These are phyloP conservation scores for Rhodomyrtus psidioides DNA, from an alignment of 441 rosid genomes.

Conservation along the genomic window DNA sequence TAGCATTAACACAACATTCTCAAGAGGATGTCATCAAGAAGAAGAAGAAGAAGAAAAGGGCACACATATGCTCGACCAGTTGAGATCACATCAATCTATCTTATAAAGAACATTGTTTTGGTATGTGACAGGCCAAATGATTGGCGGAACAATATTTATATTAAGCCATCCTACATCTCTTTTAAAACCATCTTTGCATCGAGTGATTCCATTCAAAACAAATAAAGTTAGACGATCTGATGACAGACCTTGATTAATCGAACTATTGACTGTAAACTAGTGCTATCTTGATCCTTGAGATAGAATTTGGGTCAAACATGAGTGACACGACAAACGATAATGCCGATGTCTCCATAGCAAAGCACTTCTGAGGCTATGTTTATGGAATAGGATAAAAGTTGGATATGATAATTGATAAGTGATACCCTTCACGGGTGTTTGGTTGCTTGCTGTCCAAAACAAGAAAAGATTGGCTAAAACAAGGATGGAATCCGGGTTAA, in stretches of 20 bases:
- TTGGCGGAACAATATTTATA: neutral
- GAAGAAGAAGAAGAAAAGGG: neutral
- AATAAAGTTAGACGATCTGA: neutral
- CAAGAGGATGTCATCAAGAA: neutral
- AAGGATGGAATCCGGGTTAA: neutral
- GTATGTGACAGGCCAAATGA: neutral
- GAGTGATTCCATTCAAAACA: neutral
- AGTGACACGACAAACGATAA: neutral
- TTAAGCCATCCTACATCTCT: neutral
- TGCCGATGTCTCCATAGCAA: neutral
- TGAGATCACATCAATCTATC: neutral
- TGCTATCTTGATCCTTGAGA: neutral
- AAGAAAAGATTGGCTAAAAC: neutral
- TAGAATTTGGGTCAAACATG: neutral
- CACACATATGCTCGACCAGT: neutral
- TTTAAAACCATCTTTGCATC: neutral
- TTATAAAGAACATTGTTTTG: neutral
- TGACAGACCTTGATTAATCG: neutral
- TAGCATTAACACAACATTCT: neutral
- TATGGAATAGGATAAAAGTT: neutral
- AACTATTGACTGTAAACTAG: neutral
- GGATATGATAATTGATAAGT: neutral
- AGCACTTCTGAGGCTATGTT: neutral
- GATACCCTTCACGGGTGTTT: too few relatives aligned
- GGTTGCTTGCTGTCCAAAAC: neutral